Conservation (phyloP, 2,329 filamentous ascomycete species). For the Colletotrichum tamarilloi region DNA sequence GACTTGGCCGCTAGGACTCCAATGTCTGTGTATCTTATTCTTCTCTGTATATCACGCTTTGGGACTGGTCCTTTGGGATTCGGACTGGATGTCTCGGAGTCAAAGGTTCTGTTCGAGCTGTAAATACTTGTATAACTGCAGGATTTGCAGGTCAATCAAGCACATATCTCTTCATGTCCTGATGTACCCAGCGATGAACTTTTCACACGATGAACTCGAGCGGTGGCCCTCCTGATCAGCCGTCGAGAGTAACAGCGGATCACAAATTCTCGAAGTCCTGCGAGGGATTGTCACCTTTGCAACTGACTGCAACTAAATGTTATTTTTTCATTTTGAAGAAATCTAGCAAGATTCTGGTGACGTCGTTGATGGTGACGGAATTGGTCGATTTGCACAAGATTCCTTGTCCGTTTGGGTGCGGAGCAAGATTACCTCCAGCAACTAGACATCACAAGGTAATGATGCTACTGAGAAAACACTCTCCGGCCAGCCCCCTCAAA, state of each 20-base stretch:
- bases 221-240: not conserved
- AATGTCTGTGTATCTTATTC: not conserved
- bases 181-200: constrained; percentile 27
- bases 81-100: not conserved
- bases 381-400: no score
- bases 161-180: constrained; percentile 29
- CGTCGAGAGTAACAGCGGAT: not conserved
- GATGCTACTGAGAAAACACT: no score
- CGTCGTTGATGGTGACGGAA: no score
- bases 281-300: no score
- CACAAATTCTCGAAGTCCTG: not conserved
- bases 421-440: no score
- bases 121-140: constrained; percentile 16
- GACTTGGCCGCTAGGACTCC: not conserved
- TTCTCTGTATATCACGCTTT: not conserved
- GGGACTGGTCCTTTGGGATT: not conserved
- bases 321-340: not conserved
- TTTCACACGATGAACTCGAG: not conserved
- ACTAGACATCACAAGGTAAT: no score
- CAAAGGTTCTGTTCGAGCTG: not conserved
- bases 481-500: no score
- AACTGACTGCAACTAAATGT: not conserved
- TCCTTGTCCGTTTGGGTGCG: no score
- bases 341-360: not conserved
- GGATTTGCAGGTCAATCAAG: constrained; percentile 8